phyloP scores from a whole-genome alignment of 257 asterid genomes.

The Oldenlandia corymbosa region DNA sequence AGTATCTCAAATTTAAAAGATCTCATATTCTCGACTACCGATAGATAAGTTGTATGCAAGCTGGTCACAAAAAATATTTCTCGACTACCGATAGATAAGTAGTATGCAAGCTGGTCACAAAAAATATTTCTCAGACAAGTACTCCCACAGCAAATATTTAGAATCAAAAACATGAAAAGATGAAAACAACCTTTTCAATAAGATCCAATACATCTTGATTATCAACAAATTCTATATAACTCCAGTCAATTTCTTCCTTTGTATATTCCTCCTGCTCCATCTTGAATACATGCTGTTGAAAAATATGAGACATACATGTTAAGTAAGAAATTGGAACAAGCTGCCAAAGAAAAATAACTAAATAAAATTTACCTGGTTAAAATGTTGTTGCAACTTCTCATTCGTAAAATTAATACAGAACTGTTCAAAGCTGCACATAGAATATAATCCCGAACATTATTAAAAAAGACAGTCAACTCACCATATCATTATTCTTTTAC shows the following conservation, averaged over 20 bases:
- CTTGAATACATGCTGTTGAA: conserved; percentile 87
- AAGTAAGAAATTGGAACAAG: conserved; percentile 8
- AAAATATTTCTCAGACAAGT: neutral
- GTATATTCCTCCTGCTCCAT: conserved; percentile 99
- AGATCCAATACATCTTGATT: conserved; percentile 97
- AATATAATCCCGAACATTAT: conserved; percentile 18
- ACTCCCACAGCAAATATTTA: conserved; percentile 1
- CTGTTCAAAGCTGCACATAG: conserved; percentile 75
- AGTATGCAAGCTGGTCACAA: too few relatives aligned
- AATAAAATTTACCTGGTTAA: conserved; percentile 97
- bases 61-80: neutral
- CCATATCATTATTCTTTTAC: conserved; percentile 1
- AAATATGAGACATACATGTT: conserved; percentile 21
- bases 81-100: too few relatives aligned
- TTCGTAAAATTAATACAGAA: conserved; percentile 92
- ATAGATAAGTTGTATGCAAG: too few relatives aligned
- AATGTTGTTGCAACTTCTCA: conserved; percentile 98
- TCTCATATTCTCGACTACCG: neutral
- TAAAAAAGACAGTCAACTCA: neutral
- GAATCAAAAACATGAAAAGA: conserved; percentile 2
- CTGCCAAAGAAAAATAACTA: conserved; percentile 18
- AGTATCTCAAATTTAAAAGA: conserved; percentile 4
- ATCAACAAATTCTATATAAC: conserved; percentile 95
- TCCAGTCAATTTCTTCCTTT: conserved; percentile 91
- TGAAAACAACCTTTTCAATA: conserved; percentile 74